Conservation (phyloP, 805 yeast genomes). For the Komagataella kurtzmanii region DNA sequence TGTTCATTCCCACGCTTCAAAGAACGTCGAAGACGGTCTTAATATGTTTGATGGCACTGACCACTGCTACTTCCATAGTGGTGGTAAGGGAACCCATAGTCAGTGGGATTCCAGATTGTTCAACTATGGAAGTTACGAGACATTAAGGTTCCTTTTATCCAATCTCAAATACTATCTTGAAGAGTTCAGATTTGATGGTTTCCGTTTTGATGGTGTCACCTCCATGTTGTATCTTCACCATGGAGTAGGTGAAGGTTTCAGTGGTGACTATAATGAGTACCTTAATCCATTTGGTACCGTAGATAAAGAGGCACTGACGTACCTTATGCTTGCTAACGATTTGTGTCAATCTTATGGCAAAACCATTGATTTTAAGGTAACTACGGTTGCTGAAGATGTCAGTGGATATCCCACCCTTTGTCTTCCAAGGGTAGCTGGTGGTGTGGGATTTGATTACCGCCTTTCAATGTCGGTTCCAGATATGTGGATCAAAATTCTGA, state of each 20-base stretch:
- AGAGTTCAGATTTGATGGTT: conserved; percentile 83
- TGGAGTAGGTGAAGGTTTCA: conserved; percentile 79
- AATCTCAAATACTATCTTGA: conserved; percentile 78
- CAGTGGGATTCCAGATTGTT: conserved; percentile 95
- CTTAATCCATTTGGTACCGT: conserved; percentile 62
- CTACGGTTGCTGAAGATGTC: conserved; percentile 92
- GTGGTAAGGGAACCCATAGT: conserved; percentile 79
- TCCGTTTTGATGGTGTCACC: conserved; percentile 94
- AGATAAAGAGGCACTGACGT: conserved; percentile 77
- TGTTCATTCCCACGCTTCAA: conserved; percentile 93
- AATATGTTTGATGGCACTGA: conserved; percentile 93
- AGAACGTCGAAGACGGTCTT: conserved; percentile 86
- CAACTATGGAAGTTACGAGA: conserved; percentile 86
- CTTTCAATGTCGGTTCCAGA: conserved; percentile 97
- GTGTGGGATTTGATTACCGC: conserved; percentile 88
- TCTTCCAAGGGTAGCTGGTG: conserved; percentile 59
- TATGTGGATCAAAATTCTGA: conserved; percentile 94
- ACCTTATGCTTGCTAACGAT: conserved; percentile 84
- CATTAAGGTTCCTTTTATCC: conserved; percentile 70
- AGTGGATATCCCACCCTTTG: conserved; percentile 96
- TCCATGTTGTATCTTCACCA: conserved; percentile 87
- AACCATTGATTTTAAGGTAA: conserved; percentile 22
- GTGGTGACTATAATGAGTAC: conserved; percentile 90
- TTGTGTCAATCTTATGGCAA: conserved; percentile 43
- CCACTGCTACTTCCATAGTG: conserved; percentile 81